These are phyloP conservation scores for Cydonia oblonga DNA, from an alignment of 331 rosid genomes.

Conservation along the genomic window DNA sequence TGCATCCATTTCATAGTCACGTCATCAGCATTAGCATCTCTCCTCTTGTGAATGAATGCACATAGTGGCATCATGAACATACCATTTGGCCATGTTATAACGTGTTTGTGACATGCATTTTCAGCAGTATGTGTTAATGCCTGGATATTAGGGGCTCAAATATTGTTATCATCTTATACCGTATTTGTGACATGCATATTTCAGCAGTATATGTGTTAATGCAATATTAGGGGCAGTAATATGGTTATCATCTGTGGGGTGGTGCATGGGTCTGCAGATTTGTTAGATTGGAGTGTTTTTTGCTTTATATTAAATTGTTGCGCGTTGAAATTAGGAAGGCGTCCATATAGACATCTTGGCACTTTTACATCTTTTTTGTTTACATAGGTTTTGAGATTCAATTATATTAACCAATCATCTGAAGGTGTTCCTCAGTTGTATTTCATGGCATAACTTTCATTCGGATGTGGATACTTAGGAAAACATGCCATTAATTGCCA, in stretches of 20 bases:
- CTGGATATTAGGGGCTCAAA: conserved; percentile 40
- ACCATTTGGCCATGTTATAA: conserved; percentile 66
- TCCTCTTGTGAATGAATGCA: conserved; percentile 73
- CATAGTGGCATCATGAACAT: conserved; percentile 84
- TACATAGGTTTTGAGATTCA: conserved; percentile 24
- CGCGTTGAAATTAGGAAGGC: conserved; percentile 48
- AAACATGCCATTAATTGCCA: conserved; percentile 23
- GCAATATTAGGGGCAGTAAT: not conserved
- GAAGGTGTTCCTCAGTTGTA: conserved; percentile 22
- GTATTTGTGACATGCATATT: conserved; percentile 67
- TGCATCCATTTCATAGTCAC: conserved; percentile 96
- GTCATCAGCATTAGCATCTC: conserved; percentile 90
- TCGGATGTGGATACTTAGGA: conserved; percentile 26
- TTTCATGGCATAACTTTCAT: conserved; percentile 30
- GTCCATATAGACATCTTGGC: conserved; percentile 23
- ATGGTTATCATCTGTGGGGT: conserved; percentile 38
- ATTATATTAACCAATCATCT: conserved; percentile 32
- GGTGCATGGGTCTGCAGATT: too few species aligned
- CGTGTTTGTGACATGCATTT: conserved; percentile 63
- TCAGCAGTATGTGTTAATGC: conserved; percentile 42
- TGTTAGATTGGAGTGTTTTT: too few species aligned
- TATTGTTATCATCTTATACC: too few species aligned
- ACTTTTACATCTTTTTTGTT: not conserved
- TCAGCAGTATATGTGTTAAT: conserved; percentile 38
- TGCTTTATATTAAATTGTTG: conserved; percentile 22